Conservation (phyloP, 1,284 basidiomycete genomes). For the Marasmius oreades region DNA sequence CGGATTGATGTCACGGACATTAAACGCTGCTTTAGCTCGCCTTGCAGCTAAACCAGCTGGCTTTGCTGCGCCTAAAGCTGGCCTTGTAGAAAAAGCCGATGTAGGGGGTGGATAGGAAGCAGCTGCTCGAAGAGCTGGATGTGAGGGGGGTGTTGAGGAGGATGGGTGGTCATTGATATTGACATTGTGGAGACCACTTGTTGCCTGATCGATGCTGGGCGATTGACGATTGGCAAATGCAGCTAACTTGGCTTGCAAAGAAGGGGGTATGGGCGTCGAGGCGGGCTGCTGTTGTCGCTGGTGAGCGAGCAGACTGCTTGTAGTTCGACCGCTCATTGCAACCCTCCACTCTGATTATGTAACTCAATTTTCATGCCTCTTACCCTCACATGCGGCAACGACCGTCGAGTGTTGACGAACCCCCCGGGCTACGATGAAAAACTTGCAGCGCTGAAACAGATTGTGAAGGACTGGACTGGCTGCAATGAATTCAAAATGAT, state of each 20-base stretch:
- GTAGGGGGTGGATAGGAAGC: constrained; percentile 25
- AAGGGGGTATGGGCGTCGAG: constrained; percentile 78
- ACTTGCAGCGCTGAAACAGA: constrained; percentile 37
- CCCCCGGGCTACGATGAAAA: constrained; percentile 7
- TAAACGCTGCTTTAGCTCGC: constrained; percentile 56
- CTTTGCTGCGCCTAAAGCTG: constrained; percentile 22
- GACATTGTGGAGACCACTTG: constrained; percentile 7
- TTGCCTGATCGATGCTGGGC: constrained; percentile 5
- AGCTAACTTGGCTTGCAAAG: constrained; percentile 91
- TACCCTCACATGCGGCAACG: constrained; percentile 62
- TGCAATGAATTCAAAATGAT: constrained; percentile 70
- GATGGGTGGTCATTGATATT: constrained; percentile 14
- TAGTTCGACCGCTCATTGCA: not conserved
- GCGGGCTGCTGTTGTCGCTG: constrained; percentile 38
- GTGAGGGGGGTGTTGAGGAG: constrained; percentile 21
- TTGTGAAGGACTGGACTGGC: constrained; percentile 61
- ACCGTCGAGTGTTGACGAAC: constrained; percentile 34
- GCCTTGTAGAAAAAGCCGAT: constrained; percentile 19
- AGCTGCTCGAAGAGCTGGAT: constrained; percentile 27
- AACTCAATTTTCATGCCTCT: constrained; percentile 36
- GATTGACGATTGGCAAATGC: constrained; percentile 49
- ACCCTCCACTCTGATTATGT: constrained; percentile 1
- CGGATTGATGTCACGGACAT: constrained; percentile 58
- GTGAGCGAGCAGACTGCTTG: constrained; percentile 27
- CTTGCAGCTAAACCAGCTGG: constrained; percentile 44